Percentiles rank a stretch among this genome's conserved stretches.
Conservation (phyloP, 75 land plant genomes). For the Chamaecyparis obtusa region DNA sequence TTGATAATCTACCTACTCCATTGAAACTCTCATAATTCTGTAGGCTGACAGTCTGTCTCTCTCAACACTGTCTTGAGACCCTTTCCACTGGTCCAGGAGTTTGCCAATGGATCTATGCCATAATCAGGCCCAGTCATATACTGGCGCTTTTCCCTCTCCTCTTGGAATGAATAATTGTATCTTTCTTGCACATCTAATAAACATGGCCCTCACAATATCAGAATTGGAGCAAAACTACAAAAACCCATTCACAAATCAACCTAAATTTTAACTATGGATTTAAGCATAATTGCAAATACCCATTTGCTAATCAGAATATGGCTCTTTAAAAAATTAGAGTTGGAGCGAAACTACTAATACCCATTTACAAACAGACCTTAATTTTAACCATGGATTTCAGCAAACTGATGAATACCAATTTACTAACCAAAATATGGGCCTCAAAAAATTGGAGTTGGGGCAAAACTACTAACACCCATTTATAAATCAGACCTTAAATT, state of each 20-base stretch:
- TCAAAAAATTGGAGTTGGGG: too few species aligned
- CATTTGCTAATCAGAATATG: too few species aligned
- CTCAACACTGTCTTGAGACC: conserved; percentile 46
- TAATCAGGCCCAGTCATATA: conserved; percentile 64
- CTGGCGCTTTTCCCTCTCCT: conserved; percentile 53
- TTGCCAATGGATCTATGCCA: conserved; percentile 67
- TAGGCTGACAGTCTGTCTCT: conserved; percentile 40
- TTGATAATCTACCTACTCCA: too few species aligned
- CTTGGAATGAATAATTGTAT: conserved; percentile 40
- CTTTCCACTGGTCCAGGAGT: conserved; percentile 48
- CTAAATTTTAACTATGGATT: too few species aligned
- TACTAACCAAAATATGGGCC: too few species aligned
- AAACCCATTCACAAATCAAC: too few species aligned
- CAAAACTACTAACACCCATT: too few species aligned
- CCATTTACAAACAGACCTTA: neutral
- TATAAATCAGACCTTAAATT: too few species aligned
- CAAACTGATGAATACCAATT: neutral
- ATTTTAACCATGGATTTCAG: neutral
- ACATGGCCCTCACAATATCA: too few species aligned
- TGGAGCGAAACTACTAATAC: neutral
- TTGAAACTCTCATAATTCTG: neutral
- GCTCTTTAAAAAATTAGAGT: neutral
- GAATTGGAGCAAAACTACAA: too few species aligned
- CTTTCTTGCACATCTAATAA: conserved; percentile 55
- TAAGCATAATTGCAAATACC: too few species aligned